Evolutionary conservation across 176 grass and related monocot species (phyloP).

Genomic region (Carex littledalei): DNA sequence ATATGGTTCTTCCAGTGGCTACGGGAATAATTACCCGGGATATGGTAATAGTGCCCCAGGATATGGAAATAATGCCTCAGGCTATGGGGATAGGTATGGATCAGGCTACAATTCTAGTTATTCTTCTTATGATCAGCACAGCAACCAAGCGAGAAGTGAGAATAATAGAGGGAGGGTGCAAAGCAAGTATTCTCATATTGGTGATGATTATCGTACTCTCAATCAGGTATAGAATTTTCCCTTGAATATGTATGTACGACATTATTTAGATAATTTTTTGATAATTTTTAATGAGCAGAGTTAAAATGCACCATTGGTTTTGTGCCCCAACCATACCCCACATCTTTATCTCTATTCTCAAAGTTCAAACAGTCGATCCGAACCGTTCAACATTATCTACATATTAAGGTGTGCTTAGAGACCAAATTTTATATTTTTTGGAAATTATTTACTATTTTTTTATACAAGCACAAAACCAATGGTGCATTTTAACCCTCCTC

Average conservation of each 20-base stretch:
- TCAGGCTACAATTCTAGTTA: slow-evolving; percentile 46
- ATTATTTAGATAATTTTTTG: no score
- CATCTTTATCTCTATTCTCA: no score
- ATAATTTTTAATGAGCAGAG: no score
- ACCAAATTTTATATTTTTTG: no score
- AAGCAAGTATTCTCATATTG: slow-evolving; percentile 73
- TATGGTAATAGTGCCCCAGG: slow-evolving; percentile 37
- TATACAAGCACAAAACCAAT: no score
- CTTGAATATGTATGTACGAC: not conserved
- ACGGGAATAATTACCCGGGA: slow-evolving; percentile 20
- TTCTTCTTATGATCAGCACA: slow-evolving; percentile 21
- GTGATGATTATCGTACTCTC: slow-evolving; percentile 67
- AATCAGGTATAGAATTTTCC: slow-evolving; percentile 46
- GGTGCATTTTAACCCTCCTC: no score
- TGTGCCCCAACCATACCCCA: no score
- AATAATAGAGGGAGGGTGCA: slow-evolving; percentile 44
- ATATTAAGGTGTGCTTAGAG: no score
- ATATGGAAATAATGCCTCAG: slow-evolving; percentile 23
- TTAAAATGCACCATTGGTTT: no score
- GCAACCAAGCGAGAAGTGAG: slow-evolving; percentile 32
- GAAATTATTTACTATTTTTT: no score
- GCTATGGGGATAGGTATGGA: slow-evolving; percentile 29
- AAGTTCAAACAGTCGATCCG: no score
- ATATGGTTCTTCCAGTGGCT: not conserved
- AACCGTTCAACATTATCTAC: no score